Evolutionary conservation across 2,329 filamentous ascomycete species (phyloP).

Genomic region (Apiospora phragmitis): DNA sequence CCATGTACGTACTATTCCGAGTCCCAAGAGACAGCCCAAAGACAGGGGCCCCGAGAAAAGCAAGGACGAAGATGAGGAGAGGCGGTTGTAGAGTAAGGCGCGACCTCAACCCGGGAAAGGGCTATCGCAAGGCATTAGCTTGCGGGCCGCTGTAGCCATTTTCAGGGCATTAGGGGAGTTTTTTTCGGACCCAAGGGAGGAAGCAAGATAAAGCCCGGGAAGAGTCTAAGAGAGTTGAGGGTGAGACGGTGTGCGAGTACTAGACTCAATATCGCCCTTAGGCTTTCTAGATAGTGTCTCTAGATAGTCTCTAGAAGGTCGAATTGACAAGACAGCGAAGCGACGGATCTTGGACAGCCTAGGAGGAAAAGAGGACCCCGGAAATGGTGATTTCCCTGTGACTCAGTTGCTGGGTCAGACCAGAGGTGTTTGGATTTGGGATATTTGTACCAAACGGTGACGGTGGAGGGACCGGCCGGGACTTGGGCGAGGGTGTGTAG

Average conservation of each 20-base stretch:
- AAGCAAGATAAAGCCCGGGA: background rate
- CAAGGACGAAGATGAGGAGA: background rate
- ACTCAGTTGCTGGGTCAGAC: conserved; percentile 8
- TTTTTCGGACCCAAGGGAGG: background rate
- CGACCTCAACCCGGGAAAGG: background rate
- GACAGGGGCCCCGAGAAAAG: background rate
- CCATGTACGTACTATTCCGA: background rate
- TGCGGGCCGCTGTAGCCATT: background rate
- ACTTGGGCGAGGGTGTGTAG: background rate
- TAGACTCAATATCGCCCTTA: background rate
- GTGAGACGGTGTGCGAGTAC: conserved; percentile 4
- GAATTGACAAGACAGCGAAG: background rate
- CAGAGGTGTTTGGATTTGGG: background rate
- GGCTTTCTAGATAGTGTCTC: conserved; percentile 1
- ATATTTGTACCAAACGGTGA: background rate
- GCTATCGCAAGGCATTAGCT: background rate
- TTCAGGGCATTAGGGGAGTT: background rate
- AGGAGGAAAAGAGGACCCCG: conserved; percentile 1
- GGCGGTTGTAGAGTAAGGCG: background rate
- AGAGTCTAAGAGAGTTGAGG: background rate
- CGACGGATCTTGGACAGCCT: conserved; percentile 4
- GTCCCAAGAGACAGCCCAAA: background rate
- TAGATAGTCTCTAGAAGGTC: background rate
- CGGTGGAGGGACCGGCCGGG: background rate
- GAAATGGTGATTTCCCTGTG: conserved; percentile 1